Evolutionary conservation across 192 early-diverging fungal species (phyloP).

Genomic region (Backusella morwellensis): DNA sequence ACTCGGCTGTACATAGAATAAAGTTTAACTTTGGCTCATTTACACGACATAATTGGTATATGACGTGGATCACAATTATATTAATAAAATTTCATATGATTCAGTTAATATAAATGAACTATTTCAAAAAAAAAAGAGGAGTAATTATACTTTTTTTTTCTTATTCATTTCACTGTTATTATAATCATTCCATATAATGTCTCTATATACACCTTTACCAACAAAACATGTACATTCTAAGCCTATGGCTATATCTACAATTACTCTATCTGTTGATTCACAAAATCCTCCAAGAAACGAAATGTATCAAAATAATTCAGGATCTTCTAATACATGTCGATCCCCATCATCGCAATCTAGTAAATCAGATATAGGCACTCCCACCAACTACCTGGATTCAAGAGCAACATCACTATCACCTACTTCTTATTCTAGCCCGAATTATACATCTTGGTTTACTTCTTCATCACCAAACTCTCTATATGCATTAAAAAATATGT

Average conservation of each 20-base stretch:
- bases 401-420: not conserved
- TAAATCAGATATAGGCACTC: not conserved
- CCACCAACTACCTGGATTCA: not conserved
- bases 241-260: slow-evolving; percentile 39
- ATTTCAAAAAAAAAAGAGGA: not conserved
- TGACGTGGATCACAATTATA: not conserved
- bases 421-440: not conserved
- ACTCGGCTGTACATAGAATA: not conserved
- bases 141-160: not conserved
- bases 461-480: not conserved
- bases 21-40: slow-evolving; percentile 8
- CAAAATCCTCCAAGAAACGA: not conserved
- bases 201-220: not conserved
- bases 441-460: not conserved
- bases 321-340: not conserved
- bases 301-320: not conserved
- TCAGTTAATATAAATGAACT: not conserved
- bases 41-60: not conserved
- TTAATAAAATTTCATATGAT: not conserved
- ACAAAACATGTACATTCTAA: slow-evolving; percentile 16
- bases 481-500: not conserved
- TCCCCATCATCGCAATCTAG: not conserved
- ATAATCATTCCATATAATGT: not conserved
- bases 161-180: not conserved
- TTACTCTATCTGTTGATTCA: slow-evolving; percentile 21